Evolutionary conservation across 2,329 filamentous ascomycete genomes (phyloP), one percentile per base, ranked within the genome.

Genomic region (Ophiobolus disseminans): DNA sequence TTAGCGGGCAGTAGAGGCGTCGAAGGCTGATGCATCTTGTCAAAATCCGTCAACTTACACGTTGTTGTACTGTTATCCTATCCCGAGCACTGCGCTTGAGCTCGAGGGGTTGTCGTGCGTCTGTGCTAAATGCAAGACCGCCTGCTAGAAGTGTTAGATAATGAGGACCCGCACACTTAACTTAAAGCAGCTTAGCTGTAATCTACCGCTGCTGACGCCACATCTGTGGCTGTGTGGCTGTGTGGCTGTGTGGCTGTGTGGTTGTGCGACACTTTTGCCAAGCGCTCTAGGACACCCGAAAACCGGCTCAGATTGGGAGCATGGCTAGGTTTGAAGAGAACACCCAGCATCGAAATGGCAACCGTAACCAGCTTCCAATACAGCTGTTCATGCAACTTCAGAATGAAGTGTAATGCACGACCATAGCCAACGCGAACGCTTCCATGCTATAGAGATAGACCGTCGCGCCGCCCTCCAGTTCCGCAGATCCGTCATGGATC

Each of bases 201-300:
- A 55, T 30, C 38, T 51, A 55, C 45, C 40, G 32, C 40, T 45
- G 34, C 44, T 48, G 26, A 52, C 37, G 21, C 47, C 38, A 38
- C n/a, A n/a, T n/a, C n/a, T n/a, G n/a, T n/a, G n/a, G n/a, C n/a
- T n/a, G n/a, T n/a, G n/a, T n/a, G n/a, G n/a, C n/a, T n/a, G n/a
- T n/a, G n/a, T n/a, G n/a, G n/a, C n/a, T n/a, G n/a, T n/a, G n/a
- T n/a, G n/a, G n/a, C n/a, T 26, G 7, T 11, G 11, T 35, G 11
- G 32, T 16, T 35, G 11, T 19, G 17, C 11, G 14, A 9, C 32
- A 16, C 32, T 35, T 8, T 35, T 35, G 80, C 34, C 38, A 50
- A 44, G 50, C 38, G 41, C 46, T 47, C 32, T 30, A 44, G 39
- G 34, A 45, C 20, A 45, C 31, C 21, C 4, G 23, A 46, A 46